Evolutionary conservation across 495 filamentous ascomycete species (phyloP).

Genomic region (Physcia stellaris): DNA sequence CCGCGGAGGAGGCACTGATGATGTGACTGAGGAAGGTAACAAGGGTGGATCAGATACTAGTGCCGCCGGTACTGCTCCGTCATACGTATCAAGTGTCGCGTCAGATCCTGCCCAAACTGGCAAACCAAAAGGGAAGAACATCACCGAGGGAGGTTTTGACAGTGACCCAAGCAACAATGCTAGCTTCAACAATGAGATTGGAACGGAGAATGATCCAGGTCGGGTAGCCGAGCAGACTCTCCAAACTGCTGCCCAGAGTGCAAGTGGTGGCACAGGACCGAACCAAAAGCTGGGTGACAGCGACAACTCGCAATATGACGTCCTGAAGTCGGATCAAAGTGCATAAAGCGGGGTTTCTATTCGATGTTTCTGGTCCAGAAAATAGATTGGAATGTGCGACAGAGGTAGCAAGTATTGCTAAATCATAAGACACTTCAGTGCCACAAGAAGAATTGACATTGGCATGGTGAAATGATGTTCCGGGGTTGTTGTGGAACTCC

Average conservation of each 20-base stretch:
- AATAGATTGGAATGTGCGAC: background rate
- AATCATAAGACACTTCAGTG: no score
- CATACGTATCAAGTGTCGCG: constrained; percentile 28
- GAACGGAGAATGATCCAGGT: constrained; percentile 47
- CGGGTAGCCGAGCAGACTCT: constrained; percentile 37
- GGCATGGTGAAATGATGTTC: no score
- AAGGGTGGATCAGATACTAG: constrained; percentile 14
- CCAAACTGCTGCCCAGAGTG: constrained; percentile 28
- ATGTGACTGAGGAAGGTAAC: constrained; percentile 7
- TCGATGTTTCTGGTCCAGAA: background rate
- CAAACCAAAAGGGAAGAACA: constrained; percentile 42
- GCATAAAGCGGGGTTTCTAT: no score
- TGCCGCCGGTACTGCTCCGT: constrained; percentile 27
- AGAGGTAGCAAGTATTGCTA: no score
- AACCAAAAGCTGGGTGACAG: constrained; percentile 27
- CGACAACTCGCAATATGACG: constrained; percentile 27
- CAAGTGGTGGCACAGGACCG: constrained; percentile 21
- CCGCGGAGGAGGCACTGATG: constrained; percentile 9
- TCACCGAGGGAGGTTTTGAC: constrained; percentile 42
- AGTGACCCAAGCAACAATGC: constrained; percentile 34
- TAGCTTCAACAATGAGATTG: constrained; percentile 47
- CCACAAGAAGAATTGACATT: no score
- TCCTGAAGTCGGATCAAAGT: constrained; percentile 31
- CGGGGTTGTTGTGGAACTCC: no score
- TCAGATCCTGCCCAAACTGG: constrained; percentile 17